Conservation (phyloP, 148 eudicot species). For the Rhododendron griersonianum region DNA sequence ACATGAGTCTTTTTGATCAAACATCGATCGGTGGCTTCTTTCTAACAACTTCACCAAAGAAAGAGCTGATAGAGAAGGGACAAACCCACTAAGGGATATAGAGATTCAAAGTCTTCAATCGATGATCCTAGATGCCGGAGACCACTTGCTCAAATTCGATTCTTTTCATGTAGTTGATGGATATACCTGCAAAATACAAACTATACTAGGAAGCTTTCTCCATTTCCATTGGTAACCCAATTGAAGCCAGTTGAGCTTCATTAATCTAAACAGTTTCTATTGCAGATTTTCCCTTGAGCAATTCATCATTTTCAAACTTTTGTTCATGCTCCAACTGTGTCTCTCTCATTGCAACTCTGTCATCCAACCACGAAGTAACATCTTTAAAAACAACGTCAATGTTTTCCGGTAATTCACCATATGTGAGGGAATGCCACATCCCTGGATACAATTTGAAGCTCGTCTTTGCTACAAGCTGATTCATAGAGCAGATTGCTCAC, state of each 20-base stretch:
- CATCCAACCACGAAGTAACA: slow-evolving; percentile 53
- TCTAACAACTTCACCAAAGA: too few species aligned
- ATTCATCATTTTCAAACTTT: slow-evolving; percentile 35
- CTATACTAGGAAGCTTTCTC: neutral
- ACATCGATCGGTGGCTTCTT: too few species aligned
- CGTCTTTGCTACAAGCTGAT: slow-evolving; percentile 46
- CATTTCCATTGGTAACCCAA: neutral
- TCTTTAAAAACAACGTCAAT: slow-evolving; percentile 51
- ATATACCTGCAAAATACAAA: neutral
- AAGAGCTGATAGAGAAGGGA: too few species aligned
- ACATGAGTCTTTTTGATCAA: too few species aligned
- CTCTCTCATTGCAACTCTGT: slow-evolving; percentile 18
- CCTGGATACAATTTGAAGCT: slow-evolving; percentile 66
- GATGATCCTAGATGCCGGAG: too few species aligned
- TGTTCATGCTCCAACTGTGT: slow-evolving; percentile 41
- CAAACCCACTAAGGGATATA: too few species aligned
- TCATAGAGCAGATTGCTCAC: slow-evolving; percentile 56
- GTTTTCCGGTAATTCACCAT: slow-evolving; percentile 71
- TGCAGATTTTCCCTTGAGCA: neutral
- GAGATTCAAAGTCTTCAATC: too few species aligned
- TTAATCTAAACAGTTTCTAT: neutral
- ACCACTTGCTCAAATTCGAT: too few species aligned
- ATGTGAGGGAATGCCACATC: slow-evolving; percentile 85
- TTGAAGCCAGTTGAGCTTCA: neutral
- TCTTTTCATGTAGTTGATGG: too few species aligned